These are phyloP conservation scores for Vigna hirtella DNA, from an alignment of 306 rosid genomes.

Conservation along the genomic window DNA sequence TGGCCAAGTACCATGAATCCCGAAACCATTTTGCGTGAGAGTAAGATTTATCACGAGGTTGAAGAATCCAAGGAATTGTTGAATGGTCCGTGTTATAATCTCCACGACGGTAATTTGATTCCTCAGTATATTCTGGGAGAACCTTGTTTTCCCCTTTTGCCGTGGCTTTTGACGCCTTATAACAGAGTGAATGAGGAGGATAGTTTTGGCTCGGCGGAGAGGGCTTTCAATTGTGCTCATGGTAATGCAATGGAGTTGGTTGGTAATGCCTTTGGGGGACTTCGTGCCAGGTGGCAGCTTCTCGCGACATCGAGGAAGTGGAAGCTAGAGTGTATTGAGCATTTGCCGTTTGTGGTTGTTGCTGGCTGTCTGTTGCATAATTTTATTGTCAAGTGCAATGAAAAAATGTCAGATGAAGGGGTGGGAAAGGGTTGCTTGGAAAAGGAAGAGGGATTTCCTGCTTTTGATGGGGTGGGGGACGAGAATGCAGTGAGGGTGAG, in stretches of 20 bases:
- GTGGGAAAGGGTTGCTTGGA: constrained; percentile 16
- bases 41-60: constrained; percentile 63
- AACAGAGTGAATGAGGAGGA: constrained; percentile 57
- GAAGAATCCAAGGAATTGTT: constrained; percentile 71
- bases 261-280: constrained; percentile 60
- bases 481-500: constrained; percentile 68
- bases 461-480: constrained; percentile 57
- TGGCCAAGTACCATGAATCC: constrained; percentile 77
- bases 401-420: constrained; percentile 49
- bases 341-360: constrained; percentile 72
- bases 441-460: constrained; percentile 50
- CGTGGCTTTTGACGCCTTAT: constrained; percentile 91
- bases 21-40: constrained; percentile 68
- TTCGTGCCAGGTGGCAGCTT: constrained; percentile 70
- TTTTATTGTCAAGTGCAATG: constrained; percentile 70
- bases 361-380: constrained; percentile 82
- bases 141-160: constrained; percentile 76
- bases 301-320: constrained; percentile 59
- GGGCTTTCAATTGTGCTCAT: constrained; percentile 67
- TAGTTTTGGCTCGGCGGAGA: constrained; percentile 57
- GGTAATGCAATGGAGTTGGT: constrained; percentile 58
- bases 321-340: constrained; percentile 72
- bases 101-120: constrained; percentile 56
- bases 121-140: constrained; percentile 81
- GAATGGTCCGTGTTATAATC: constrained; percentile 59